These are phyloP conservation scores for Chrysoporthe puriensis DNA, from an alignment of 2,329 filamentous ascomycete genomes.

Conservation along the genomic window DNA sequence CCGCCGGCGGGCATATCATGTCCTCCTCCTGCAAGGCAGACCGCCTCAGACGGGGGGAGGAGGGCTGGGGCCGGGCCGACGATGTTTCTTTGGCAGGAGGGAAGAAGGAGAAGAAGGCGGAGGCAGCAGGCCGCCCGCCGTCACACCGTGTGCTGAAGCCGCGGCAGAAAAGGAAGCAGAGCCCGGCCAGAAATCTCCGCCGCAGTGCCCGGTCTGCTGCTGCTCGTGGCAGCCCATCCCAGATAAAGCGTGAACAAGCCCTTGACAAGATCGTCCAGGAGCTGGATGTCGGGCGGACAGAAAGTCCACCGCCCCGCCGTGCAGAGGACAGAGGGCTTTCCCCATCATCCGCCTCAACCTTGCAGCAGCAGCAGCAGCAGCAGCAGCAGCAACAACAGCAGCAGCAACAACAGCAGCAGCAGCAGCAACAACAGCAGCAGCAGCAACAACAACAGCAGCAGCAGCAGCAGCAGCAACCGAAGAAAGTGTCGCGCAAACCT, in stretches of 20 bases:
- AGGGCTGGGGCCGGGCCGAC: background rate
- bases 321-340: background rate
- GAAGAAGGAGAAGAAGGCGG: background rate
- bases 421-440: background rate
- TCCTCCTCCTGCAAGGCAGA: background rate
- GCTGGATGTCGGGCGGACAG: background rate
- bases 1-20: background rate
- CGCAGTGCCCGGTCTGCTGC: background rate
- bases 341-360: background rate
- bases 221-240: background rate
- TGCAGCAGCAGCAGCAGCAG: background rate
- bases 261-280: background rate
- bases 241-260: background rate
- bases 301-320: background rate
- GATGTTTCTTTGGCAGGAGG: background rate
- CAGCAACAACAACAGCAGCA: background rate
- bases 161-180: background rate
- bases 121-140: background rate
- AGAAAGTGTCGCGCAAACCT: background rate
- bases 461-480: background rate
- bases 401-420: background rate
- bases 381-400: no score
- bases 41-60: background rate
- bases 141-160: background rate
- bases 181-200: background rate